Base-by-base conservation (phyloP, 192 early-diverging fungal genomes). In the Coemansia sp. region DNA sequence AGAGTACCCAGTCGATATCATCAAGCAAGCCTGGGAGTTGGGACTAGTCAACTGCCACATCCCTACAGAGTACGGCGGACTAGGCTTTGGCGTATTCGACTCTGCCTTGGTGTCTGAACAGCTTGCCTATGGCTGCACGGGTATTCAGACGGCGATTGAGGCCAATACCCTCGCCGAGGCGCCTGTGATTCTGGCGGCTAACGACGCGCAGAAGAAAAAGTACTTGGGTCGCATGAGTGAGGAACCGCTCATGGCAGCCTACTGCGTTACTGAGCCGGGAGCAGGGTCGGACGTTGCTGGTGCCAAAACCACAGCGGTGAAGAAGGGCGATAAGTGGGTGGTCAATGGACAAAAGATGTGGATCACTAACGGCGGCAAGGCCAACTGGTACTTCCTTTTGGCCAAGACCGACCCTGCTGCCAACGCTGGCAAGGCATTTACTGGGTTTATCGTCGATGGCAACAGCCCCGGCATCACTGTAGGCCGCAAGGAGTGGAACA, bases 381-480 rank as follows among this genome's bases (percentile, higher is more conserved):
- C 96, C 65, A 95, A 98, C 89, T 98, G 95, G 95, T 96, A 88
- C 91, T 98, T 96, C 84, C 88, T 96, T 32, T 84, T 98, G 44
- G 96, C 96, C 39, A 89, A 90, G 71, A 95, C 94, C 31, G 94
- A 96, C 77, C 79, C 90, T 11, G 87, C 70, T 15, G 93, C 92
- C 62, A 86, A 68, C 27, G 84, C 95, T 12, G 94, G 90, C 51
- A 90, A 89, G 71, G 96, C 94, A 14, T 96, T 98, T 77, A 95
- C 96, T 27, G 94, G 94, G 0, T 96, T 98, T 85, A 95, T 98
- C 63, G 91, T 98, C 25, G 96, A 98, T 64, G 95, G 86, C 45
- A 81, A 95, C 82, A 88, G 91, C 2, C 90, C 92, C 27, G 96
- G 96, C 25, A 94, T 98, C 76, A 87, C 78, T n/a, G 86, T 92